phyloP scores from a whole-genome alignment of 73 alveolate genomes.

The Stentor roeselii region DNA sequence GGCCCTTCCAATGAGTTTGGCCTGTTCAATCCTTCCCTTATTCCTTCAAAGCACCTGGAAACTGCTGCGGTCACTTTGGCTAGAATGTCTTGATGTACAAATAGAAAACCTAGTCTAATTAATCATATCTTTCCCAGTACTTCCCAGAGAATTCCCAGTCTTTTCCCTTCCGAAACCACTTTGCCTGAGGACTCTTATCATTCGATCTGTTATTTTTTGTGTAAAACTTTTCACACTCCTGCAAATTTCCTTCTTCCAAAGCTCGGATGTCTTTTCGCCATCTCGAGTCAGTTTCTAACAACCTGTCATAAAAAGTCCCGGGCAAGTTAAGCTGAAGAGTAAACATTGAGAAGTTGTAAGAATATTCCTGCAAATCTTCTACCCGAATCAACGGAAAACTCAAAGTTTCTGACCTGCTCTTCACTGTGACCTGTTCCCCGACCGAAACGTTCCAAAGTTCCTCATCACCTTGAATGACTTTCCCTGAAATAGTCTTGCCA shows the following conservation, averaged over 20 bases:
- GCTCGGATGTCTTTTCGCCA: not conserved
- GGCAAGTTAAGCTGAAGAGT: not conserved
- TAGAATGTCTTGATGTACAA: too few species aligned
- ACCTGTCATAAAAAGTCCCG: not conserved
- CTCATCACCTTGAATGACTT: not conserved
- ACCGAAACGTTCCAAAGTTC: not conserved
- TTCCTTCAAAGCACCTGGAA: too few species aligned
- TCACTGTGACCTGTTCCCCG: not conserved
- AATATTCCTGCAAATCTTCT: not conserved
- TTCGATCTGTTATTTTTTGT: not conserved
- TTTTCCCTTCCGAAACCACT: not conserved
- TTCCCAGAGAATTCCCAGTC: not conserved
- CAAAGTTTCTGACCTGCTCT: not conserved
- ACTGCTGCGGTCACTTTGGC: too few species aligned
- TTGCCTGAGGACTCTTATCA: not conserved
- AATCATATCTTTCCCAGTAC: slow-evolving; percentile 7
- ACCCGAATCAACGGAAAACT: not conserved
- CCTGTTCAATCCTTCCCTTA: too few species aligned
- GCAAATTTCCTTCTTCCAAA: not conserved
- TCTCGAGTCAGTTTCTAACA: not conserved
- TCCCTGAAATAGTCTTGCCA: not conserved
- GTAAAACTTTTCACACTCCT: too few species aligned
- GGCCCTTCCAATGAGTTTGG: too few species aligned
- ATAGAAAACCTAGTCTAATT: too few species aligned
- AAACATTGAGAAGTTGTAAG: too few species aligned